Conservation (phyloP, 2,329 filamentous ascomycete genomes). For the Lomentospora prolificans region DNA sequence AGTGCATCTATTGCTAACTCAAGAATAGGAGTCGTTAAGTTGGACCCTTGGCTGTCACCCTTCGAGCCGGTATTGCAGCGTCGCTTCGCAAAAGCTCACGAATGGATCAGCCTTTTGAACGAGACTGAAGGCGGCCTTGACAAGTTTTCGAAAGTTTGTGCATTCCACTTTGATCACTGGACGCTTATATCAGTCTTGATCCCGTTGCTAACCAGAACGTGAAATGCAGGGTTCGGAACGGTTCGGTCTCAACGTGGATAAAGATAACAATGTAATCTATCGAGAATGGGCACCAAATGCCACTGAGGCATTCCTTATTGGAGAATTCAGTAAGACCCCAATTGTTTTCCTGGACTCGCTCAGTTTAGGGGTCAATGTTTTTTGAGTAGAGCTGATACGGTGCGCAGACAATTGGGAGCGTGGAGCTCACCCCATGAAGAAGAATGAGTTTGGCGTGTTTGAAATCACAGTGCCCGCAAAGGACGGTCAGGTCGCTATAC, state of each 20-base stretch:
- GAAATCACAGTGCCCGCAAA: constrained; percentile 67
- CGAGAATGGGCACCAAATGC: constrained; percentile 96
- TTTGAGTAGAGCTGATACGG: not conserved
- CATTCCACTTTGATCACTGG: constrained; percentile 8
- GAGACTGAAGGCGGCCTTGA: constrained; percentile 80
- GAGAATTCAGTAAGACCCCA: constrained; percentile 72
- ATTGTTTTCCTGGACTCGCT: not conserved
- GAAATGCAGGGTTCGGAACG: constrained; percentile 67
- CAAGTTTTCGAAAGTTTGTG: constrained; percentile 71
- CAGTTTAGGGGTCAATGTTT: too few species aligned
- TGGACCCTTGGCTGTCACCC: constrained; percentile 84
- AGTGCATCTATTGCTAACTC: too few species aligned
- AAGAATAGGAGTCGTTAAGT: constrained; percentile 62
- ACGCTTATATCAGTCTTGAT: too few species aligned
- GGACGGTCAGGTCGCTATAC: constrained; percentile 67
- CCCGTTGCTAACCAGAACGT: not conserved
- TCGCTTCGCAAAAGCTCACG: constrained; percentile 68
- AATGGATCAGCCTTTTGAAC: constrained; percentile 80
- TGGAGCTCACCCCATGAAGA: constrained; percentile 77
- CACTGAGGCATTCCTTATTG: constrained; percentile 71
- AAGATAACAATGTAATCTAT: constrained; percentile 79
- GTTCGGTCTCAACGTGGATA: constrained; percentile 74
- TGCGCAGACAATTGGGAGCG: constrained; percentile 72
- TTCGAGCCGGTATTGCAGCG: constrained; percentile 69
- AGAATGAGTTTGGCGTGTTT: constrained; percentile 77